A percentile compares a stretch with the other conserved stretches of the same genome.
phyloP scores from a whole-genome alignment of 768 basidiomycete species.

The Tylopilus plumbeoviolaceoides region DNA sequence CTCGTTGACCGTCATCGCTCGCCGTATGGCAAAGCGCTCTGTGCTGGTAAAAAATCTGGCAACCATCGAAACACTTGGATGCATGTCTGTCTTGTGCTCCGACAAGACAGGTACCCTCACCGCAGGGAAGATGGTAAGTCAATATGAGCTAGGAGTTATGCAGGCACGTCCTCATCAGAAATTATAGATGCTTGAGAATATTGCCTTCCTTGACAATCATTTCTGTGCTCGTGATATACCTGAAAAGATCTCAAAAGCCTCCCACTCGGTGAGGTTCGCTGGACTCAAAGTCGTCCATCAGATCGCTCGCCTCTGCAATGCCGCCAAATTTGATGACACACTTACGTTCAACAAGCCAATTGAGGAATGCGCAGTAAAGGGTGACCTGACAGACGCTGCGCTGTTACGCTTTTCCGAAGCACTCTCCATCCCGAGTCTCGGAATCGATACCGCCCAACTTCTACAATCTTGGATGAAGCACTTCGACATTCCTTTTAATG shows the following conservation, averaged over 20 bases:
- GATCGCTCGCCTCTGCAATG: constrained; percentile 52
- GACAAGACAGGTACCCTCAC: constrained; percentile 54
- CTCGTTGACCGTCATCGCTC: no score
- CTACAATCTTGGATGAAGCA: constrained; percentile 18
- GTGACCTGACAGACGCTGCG: constrained; percentile 52
- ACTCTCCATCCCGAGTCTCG: constrained; percentile 18
- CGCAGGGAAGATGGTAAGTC: constrained; percentile 40
- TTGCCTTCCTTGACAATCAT: constrained; percentile 34
- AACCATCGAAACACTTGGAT: constrained; percentile 50
- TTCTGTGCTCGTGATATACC: constrained; percentile 16
- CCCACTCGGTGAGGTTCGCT: constrained; percentile 8
- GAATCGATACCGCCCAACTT: constrained; percentile 18
- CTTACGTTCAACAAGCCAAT: constrained; percentile 21
- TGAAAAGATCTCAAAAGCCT: constrained; percentile 4
- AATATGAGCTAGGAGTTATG: no score
- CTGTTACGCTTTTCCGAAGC: constrained; percentile 45
- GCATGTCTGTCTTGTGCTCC: constrained; percentile 47
- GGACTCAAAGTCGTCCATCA: constrained; percentile 28
- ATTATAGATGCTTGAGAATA: constrained; percentile 34
- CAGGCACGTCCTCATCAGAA: not conserved
- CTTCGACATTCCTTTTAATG: constrained; percentile 39
- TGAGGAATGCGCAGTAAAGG: constrained; percentile 34
- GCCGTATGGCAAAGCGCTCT: constrained; percentile 41
- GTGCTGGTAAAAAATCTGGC: constrained; percentile 47
- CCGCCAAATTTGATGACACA: constrained; percentile 46